Evolutionary conservation across 345 rosid genomes (phyloP), one percentile per base, ranked within the genome.

Genomic region (Iberis pinnata): DNA sequence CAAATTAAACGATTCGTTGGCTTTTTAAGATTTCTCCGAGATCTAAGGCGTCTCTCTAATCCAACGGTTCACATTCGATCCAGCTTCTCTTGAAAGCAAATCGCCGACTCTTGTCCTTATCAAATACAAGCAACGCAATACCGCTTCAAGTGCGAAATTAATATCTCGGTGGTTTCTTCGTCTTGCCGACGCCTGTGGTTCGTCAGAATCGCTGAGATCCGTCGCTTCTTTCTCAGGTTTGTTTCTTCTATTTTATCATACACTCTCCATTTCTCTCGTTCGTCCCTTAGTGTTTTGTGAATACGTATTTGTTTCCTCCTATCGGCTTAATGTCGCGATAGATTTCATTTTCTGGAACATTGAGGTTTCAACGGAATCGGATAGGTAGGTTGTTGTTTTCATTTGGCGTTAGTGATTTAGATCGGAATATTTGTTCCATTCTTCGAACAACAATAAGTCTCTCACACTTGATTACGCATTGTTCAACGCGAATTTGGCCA

Each of bases 61-160:
- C 26, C 62, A 56, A 56, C 69, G 69, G 69, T 22, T 29, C 62
- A 47, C 50, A 64, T 64, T 63, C 22, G 8, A 56, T 48, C 17
- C 32, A 19, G 0, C 42, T 38, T 10, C 12, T 54, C 50, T 32
- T 10, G 11, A 45, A 38, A 9, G 47, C 20, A 20, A 32, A 17
- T 25, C 60, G 29, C 41, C 41, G 49, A 39, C 62, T 19, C 25
- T 22, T 32, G 16, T 27, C 55, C 31, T 43, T 39, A 14, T 54
- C 54, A 29, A 27, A 46, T 35, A 13, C 39, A 15, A 37, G 18
- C 41, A 11, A 32, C 56, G 33, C 48, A 38, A 33, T 9, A 52
- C 38, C 57, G 12, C 18, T 1, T 9, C 7, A 8, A 29, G 19
- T 12, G 44, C 37, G 38, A 43, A 17, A 42, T n/a, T n/a, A n/a